Base-by-base conservation (phyloP, 2,329 filamentous ascomycete genomes). In the Botrytis tulipae region DNA sequence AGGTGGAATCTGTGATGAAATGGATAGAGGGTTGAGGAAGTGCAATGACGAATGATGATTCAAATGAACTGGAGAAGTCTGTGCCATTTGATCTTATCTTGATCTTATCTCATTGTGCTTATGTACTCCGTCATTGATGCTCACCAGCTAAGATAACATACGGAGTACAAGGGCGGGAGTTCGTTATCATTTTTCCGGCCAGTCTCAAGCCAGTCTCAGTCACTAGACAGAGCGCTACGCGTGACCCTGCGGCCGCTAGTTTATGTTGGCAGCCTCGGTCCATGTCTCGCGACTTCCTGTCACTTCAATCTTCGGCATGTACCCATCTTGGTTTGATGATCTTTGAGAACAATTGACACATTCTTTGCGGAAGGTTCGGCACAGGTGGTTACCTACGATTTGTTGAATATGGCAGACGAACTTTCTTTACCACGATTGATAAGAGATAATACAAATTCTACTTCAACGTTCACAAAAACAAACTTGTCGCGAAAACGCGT, bases 401-500 rank as follows among this genome's bases (percentile, higher is more conserved):
- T 42, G 16, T 57, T 59, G 20, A 37, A 2, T 29, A 78, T 78
- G 77, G 73, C 75, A 44, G 76, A 77, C 20, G 75, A 78, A 37
- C 61, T 75, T n/a, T 71, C 73, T 48, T 76, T 77, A 7, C 78
- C 76, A 37, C 74, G 62, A 51, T 69, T 76, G 66, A 42, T 37
- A 35, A 67, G 63, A 44, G 54, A 61, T 35, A 61, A 73, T 37
- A 35, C 46, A 42, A 22, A 29, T 60, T 73, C 71, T n/a, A 69
- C 35, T 16, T 73, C 63, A 20, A 69, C 35, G 14, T 29, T 42
- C 22, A n/a, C 71, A 18, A 61, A 54, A 46, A 40, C 35, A 51
- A 40, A 46, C 40, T 40, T 48, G 40, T 61, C 71, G 25, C 48
- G 82, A 74, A 86, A 86, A 80, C 84, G 84, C 74, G 79, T 80